Evolutionary conservation across 108 stramenopile species (phyloP).

Genomic region (Mediolabrus comicus): DNA sequence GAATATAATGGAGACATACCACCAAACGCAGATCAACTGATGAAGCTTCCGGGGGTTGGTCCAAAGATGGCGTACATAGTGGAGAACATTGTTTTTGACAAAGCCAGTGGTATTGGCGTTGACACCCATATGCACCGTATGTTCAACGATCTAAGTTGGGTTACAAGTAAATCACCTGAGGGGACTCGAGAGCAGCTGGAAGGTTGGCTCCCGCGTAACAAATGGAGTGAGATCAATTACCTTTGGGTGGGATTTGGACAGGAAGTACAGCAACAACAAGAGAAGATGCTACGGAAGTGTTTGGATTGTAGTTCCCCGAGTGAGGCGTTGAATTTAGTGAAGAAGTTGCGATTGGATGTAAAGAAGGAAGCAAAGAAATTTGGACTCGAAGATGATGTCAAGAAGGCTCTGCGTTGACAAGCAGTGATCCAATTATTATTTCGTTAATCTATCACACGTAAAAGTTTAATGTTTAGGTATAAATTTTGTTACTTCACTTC

Average conservation of each 20-base stretch:
- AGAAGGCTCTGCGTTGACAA: conserved; percentile 6
- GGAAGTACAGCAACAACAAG: conserved; percentile 84
- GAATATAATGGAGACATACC: conserved; percentile 84
- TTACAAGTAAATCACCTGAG: conserved; percentile 78
- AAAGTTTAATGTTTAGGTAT: not conserved
- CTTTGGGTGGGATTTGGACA: conserved; percentile 94
- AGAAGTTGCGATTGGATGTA: conserved; percentile 65
- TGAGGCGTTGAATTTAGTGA: conserved; percentile 64
- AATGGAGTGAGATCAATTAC: conserved; percentile 80
- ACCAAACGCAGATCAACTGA: conserved; percentile 64
- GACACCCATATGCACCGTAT: conserved; percentile 95
- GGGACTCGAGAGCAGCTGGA: conserved; percentile 83
- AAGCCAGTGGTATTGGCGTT: conserved; percentile 81
- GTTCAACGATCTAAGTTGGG: conserved; percentile 84
- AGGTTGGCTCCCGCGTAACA: conserved; percentile 79
- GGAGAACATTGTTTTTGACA: conserved; percentile 71
- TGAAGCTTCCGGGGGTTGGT: conserved; percentile 82
- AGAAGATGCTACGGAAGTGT: conserved; percentile 74
- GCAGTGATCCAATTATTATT: not conserved
- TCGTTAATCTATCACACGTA: too few relatives aligned
- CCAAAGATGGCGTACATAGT: conserved; percentile 93
- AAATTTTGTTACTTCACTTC: conserved; percentile 4
- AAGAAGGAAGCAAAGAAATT: conserved; percentile 63
- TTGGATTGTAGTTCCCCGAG: conserved; percentile 60
- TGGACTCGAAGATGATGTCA: conserved; percentile 53